These are phyloP conservation scores for Tricholoma matsutake DNA, from an alignment of 768 basidiomycete genomes.

Conservation along the genomic window DNA sequence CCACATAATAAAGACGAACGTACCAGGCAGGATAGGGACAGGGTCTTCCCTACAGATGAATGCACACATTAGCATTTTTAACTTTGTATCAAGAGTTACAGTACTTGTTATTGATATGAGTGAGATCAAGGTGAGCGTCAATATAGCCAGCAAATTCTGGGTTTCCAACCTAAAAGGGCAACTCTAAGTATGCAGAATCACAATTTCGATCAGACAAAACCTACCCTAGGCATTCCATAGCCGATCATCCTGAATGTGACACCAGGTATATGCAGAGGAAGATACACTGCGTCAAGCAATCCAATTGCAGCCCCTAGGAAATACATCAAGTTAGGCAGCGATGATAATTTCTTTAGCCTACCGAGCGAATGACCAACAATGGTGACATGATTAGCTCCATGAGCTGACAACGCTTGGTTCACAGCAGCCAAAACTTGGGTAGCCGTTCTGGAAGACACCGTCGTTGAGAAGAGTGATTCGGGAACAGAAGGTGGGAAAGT, in stretches of 20 bases:
- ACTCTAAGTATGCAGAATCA: neutral
- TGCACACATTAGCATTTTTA: neutral
- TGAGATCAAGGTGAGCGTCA: conserved; percentile 45
- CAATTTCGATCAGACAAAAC: conserved; percentile 21
- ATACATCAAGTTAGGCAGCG: neutral
- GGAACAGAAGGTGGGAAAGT: neutral
- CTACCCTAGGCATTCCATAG: conserved; percentile 44
- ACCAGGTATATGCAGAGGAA: conserved; percentile 46
- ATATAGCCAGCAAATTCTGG: conserved; percentile 61
- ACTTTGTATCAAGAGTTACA: neutral
- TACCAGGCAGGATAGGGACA: conserved; percentile 40
- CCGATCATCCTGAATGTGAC: conserved; percentile 33
- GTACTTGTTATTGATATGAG: conserved; percentile 59
- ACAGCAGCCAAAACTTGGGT: conserved; percentile 43
- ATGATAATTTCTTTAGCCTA: neutral
- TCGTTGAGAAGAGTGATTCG: neutral
- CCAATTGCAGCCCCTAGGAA: conserved; percentile 47
- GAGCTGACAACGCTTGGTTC: conserved; percentile 32
- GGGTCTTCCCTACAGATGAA: conserved; percentile 31
- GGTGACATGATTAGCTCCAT: conserved; percentile 36
- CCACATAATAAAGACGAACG: neutral
- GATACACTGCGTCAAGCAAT: conserved; percentile 53
- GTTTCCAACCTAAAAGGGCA: conserved; percentile 44
- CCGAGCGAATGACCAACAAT: conserved; percentile 42
- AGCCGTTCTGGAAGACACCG: conserved; percentile 31